Base-by-base conservation (phyloP, 2,329 filamentous ascomycete genomes). In the Akanthomyces muscarius region DNA sequence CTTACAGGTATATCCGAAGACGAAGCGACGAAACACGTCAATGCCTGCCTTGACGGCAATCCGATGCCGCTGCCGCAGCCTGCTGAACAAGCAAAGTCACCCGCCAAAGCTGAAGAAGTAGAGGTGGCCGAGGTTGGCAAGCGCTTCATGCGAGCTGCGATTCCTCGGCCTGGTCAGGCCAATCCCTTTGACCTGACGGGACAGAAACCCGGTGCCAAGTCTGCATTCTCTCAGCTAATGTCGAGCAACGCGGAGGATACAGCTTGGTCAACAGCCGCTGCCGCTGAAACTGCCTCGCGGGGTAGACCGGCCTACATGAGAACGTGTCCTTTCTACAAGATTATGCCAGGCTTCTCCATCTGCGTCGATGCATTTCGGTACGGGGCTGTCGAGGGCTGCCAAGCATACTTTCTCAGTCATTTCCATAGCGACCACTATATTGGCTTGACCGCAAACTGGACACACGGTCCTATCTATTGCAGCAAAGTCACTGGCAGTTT, bases 381-480 rank as follows among this genome's bases (percentile, higher is more conserved):
- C 71, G 95, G 95, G 2, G 92, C 93, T 4, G 91, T 99, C 0
- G 84, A 96, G 71, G 93, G 92, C 0, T 97, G 93, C 73, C 89
- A 90, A 61, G 95, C 94, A 1, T 99, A 99, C 73, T 99, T 99
- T 68, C 83, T 99, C 13, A 97, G 93, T 69, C 95, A 99, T 72
- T 99, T 98, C 68, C 95, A 99, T 75, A 97, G 92, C 70, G 95
- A 99, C 72, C 95, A 99, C 73, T 99, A 99, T 70, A 87, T 97
- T 41, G 95, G 95, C 2, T 79, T 99, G 13, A 95, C 91, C 13
- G 87, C 90, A 8, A 91, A 83, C 38, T 99, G 95, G 95, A 86
- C 81, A 45, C 93, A 99, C 72, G 95, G 95, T 0, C 94, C 93
- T 0, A 98, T 99, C 55, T 99, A 97, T 71, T 98, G 95, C 78